Percentiles rank a stretch among this genome's conserved stretches.
Evolutionary conservation across 352 stramenopile species (phyloP).

Genomic region (Phytophthora citricola): DNA sequence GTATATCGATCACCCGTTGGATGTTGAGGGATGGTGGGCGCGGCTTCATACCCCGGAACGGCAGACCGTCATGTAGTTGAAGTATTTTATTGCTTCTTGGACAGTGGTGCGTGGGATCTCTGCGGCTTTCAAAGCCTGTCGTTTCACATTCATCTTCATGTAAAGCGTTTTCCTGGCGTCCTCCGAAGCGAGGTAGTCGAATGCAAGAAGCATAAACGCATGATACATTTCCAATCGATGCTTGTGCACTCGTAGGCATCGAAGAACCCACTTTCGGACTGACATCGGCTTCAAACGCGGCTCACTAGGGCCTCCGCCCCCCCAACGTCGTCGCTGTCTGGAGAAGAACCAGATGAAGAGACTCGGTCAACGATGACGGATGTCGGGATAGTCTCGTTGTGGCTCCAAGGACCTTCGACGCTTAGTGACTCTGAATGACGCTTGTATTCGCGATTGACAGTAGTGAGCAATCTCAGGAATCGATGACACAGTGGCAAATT

Average conservation of each 20-base stretch:
- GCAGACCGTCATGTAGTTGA: constrained; percentile 3
- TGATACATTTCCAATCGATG: constrained; percentile 32
- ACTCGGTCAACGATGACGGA: too few relatives aligned
- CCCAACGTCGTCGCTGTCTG: not conserved
- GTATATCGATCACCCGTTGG: constrained; percentile 17
- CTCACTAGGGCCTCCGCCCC: constrained; percentile 7
- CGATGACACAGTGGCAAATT: not conserved
- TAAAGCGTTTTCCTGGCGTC: constrained; percentile 24
- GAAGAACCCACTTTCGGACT: constrained; percentile 19
- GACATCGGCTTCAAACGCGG: constrained; percentile 11
- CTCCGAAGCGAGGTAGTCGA: constrained; percentile 27
- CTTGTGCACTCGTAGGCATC: constrained; percentile 4
- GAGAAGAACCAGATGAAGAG: too few relatives aligned
- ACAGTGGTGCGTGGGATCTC: constrained; percentile 4
- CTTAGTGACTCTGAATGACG: too few relatives aligned
- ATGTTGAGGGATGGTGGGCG: not conserved
- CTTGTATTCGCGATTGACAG: constrained; percentile 4
- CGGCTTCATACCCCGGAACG: constrained; percentile 3
- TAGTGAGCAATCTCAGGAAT: not conserved
- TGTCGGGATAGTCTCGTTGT: too few relatives aligned
- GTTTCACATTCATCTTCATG: constrained; percentile 28
- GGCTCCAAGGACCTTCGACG: too few relatives aligned
- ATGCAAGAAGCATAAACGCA: constrained; percentile 32
- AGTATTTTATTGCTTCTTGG: constrained; percentile 24
- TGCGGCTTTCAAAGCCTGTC: not conserved